Conservation (phyloP, 345 rosid genomes). For the Salix suchowensis region DNA sequence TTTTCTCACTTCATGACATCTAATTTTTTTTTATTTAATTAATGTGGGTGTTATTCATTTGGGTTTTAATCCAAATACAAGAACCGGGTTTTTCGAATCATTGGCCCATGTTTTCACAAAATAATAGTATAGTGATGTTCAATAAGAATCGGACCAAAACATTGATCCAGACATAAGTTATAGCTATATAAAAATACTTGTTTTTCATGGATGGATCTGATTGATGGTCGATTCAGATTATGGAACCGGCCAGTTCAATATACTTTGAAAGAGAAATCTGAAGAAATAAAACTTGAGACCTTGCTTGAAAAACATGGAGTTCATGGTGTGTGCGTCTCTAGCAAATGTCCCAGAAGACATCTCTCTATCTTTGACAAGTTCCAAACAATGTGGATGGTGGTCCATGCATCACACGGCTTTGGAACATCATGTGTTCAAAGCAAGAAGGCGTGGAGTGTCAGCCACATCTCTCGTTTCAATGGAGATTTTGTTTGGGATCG, state of each 20-base stretch:
- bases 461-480: slow-evolving; percentile 27
- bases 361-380: background rate
- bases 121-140: too few relatives aligned
- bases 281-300: background rate
- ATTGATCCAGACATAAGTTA: background rate
- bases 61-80: too few relatives aligned
- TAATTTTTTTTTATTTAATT: too few relatives aligned
- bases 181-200: too few relatives aligned
- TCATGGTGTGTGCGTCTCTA: slow-evolving; percentile 35
- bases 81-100: slow-evolving; percentile 16
- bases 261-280: too few relatives aligned
- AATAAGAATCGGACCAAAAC: background rate
- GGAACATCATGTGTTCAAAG: background rate
- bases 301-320: slow-evolving; percentile 37
- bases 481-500: slow-evolving; percentile 15
- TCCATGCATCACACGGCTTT: background rate
- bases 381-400: background rate
- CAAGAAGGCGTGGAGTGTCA: background rate
- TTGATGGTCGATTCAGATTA: too few relatives aligned
- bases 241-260: too few relatives aligned
- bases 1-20: too few relatives aligned
- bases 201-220: too few relatives aligned
- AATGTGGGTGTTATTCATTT: too few relatives aligned
- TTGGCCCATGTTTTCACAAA: slow-evolving; percentile 21
- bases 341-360: slow-evolving; percentile 21